Evolutionary conservation across 1,139 yeast species (phyloP).

Genomic region (Lodderomyces parapsilosis): DNA sequence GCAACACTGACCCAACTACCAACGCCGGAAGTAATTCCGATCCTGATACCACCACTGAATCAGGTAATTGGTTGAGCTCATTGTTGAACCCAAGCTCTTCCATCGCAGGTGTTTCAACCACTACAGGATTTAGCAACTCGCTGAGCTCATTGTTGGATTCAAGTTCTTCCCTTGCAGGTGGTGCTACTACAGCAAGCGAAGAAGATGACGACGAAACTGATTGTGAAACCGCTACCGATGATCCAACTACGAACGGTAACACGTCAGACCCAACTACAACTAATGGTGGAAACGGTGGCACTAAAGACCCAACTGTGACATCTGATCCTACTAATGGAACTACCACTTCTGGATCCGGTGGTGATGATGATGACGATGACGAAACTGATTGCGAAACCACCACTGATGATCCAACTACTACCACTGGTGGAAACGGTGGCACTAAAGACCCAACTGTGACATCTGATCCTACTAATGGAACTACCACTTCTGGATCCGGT

Average conservation of each 20-base stretch:
- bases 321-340: conserved; percentile 3
- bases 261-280: no score
- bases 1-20: conserved; percentile 6
- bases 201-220: conserved; percentile 5
- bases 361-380: conserved; percentile 12
- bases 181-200: neutral
- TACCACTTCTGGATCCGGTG: conserved; percentile 8
- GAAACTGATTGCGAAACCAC: conserved; percentile 4
- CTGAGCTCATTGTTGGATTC: neutral
- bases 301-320: neutral
- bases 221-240: conserved; percentile 2
- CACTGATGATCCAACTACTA: conserved; percentile 2
- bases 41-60: conserved; percentile 4
- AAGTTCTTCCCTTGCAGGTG: conserved; percentile 4
- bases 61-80: conserved; percentile 2
- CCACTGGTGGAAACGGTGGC: conserved; percentile 5
- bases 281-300: conserved; percentile 4
- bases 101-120: conserved; percentile 1
- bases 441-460: neutral
- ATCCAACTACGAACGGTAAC: no score
- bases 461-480: conserved; percentile 2
- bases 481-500: conserved; percentile 6
- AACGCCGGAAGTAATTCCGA: neutral
- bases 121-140: neutral
- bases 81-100: conserved; percentile 3